Conservation (phyloP, 1,139 yeast genomes). For the Groenewaldozyma sp. region DNA sequence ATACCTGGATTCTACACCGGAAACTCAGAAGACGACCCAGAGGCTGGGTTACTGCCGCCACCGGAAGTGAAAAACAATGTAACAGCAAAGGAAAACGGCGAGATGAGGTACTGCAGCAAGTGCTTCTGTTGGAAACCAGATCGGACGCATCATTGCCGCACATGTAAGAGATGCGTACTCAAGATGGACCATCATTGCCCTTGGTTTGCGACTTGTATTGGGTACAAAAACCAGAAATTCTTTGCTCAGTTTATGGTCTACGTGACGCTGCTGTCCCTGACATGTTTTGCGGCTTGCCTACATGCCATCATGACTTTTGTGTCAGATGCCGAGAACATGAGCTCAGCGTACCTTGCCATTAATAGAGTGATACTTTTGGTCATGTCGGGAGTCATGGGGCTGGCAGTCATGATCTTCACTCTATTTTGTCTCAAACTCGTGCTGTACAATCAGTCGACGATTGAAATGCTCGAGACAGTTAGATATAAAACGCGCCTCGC, state of each 20-base stretch:
- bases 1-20: constrained; percentile 17
- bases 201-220: constrained; percentile 90
- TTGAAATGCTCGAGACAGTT: constrained; percentile 63
- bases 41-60: constrained; percentile 26
- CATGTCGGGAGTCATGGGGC: constrained; percentile 51
- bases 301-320: constrained; percentile 44
- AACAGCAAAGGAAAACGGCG: constrained; percentile 37
- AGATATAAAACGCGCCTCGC: constrained; percentile 39
- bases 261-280: constrained; percentile 40
- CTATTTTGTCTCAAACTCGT: constrained; percentile 50
- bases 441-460: constrained; percentile 61
- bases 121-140: constrained; percentile 92
- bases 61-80: constrained; percentile 29
- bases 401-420: constrained; percentile 53
- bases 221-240: constrained; percentile 67
- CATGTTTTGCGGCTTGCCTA: constrained; percentile 36
- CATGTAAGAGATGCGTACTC: constrained; percentile 31
- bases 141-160: constrained; percentile 41
- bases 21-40: constrained; percentile 15
- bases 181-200: constrained; percentile 84
- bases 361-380: constrained; percentile 54
- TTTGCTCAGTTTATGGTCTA: constrained; percentile 68
- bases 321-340: constrained; percentile 26
- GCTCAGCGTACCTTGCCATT: constrained; percentile 40
- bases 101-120: constrained; percentile 54